Base-by-base conservation (phyloP, 2,329 filamentous ascomycete genomes). In the Penicillium freii region DNA sequence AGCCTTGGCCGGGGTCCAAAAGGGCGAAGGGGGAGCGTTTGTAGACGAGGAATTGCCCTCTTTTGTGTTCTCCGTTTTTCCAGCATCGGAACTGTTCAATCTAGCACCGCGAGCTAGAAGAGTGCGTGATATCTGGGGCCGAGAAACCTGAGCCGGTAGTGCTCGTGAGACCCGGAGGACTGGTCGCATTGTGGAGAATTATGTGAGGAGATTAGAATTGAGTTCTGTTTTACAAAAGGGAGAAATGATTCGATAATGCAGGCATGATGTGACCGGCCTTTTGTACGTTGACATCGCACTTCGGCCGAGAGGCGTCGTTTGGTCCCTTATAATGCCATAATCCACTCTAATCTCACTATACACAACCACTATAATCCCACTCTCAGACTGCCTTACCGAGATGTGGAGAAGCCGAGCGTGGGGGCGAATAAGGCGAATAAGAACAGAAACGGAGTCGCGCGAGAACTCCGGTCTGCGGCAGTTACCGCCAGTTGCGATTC, bases 1-100 rank as follows among this genome's bases (percentile, higher is more conserved):
- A 5, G 79, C 80, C 43, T 78, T 75, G 19, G 75, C 71, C 2
- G 79, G 78, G 2, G 76, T 80, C 81, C 73, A 73, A 43, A 80
- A 80, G 9, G 54, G 34, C 3, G 56, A 59, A 0, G 65, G 44
- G 1, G 62, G 29, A 33, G 51, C 50, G 8, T 50, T 46, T 13
- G 59, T 29, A 10, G 66, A 62, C 17, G 63, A 59, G 23, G 57
- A 62, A 43, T 61, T 58, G 17, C 29, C 29, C n/a, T 53, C 40
- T 46, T 36, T 46, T 29, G 29, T 36, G 36, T 17, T 51, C 52
- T 38, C 45, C 17, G 47, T 43, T n/a, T 47, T 47, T 17, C 31
- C 21, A 9, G 19, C 42, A 21, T 25, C 59, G 17, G 64, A 63
- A 44, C 62, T 71, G 38, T 62, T 67, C 27, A 54, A 53, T 34